phyloP scores from a whole-genome alignment of 345 rosid genomes.

The Cardamine occulta region DNA sequence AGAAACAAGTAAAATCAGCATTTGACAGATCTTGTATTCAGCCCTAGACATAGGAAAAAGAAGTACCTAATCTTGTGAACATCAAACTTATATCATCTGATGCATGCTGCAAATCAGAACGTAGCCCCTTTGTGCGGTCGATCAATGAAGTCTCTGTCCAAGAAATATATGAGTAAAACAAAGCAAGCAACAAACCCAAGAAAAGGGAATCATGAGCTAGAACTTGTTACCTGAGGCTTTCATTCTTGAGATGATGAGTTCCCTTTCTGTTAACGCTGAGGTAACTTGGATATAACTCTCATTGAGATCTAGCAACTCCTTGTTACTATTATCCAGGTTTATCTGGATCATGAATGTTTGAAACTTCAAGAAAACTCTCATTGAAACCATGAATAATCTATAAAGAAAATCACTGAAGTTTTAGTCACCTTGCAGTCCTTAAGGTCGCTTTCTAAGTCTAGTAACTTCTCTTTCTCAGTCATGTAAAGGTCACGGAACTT shows the following conservation, averaged over 20 bases:
- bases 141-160: slow-evolving; percentile 66
- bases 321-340: slow-evolving; percentile 58
- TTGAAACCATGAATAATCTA: slow-evolving; percentile 7
- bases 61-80: slow-evolving; percentile 72
- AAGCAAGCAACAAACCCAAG: slow-evolving; percentile 6
- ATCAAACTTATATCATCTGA: slow-evolving; percentile 76
- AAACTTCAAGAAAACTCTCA: slow-evolving; percentile 18
- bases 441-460: slow-evolving; percentile 64
- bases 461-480: slow-evolving; percentile 70
- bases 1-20: slow-evolving; percentile 28
- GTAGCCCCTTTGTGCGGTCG: slow-evolving; percentile 66
- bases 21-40: neutral
- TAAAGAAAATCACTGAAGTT: slow-evolving; percentile 12
- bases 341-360: slow-evolving; percentile 50
- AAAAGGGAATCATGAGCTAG: slow-evolving; percentile 15
- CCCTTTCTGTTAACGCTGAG: slow-evolving; percentile 61
- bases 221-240: slow-evolving; percentile 59
- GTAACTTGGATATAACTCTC: slow-evolving; percentile 52
- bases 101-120: slow-evolving; percentile 73
- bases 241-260: slow-evolving; percentile 61
- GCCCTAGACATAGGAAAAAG: slow-evolving; percentile 11
- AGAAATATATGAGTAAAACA: neutral
- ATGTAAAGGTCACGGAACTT: slow-evolving; percentile 66
- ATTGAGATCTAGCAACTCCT: slow-evolving; percentile 65
- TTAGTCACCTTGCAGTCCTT: slow-evolving; percentile 68